Evolutionary conservation across 495 filamentous ascomycete genomes (phyloP), one percentile per base, ranked within the genome.

Genomic region (Xylaria nigripes): DNA sequence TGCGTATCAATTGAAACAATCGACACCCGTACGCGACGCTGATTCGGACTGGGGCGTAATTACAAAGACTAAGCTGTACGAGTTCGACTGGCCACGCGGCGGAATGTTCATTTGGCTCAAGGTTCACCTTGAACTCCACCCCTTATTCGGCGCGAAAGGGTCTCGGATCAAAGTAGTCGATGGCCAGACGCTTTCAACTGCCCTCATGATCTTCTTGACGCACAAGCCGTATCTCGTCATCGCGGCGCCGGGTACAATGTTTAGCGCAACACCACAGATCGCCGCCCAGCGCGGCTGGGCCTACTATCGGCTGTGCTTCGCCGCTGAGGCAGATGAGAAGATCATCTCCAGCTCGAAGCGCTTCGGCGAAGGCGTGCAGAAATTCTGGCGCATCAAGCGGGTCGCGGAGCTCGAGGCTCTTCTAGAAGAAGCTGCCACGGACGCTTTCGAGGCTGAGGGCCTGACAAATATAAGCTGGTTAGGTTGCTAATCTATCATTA

Each of bases 71-170:
- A 71, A 75, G 30, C 81, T 95, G 60, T 89, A 81, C 66, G 73
- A 81, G 44, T 96, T 93, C 63, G 62, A 73, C 44, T 86, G 83
- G 76, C 92, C 91, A 1, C 78, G 83, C n/a, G 92, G 83, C 15
- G 92, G 92, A 57, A 96, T 96, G 91, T 96, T 95, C 65, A 68
- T 93, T 21, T 97, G 91, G 91, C 58, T 95, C 0, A 72, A 79
- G 18, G 59, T 93, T 21, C 66, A 79, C 42, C 80, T 92, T 53
- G 75, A 84, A 12, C 71, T 69, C 0, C 91, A 97, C 59, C 89
- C 90, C 8, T 73, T 95, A 19, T 80, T 68, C 34, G 70, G 72
- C 6, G 68, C 70, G 24, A 70, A 73, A 56, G 65, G 67, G 27
- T 55, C 63, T 13, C 38, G 42, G 40, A 38, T 63, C 27, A 52